A percentile compares a stretch with the other conserved stretches of the same genome.
phyloP scores from a whole-genome alignment of 306 rosid genomes.

The Boehmeria nivea region DNA sequence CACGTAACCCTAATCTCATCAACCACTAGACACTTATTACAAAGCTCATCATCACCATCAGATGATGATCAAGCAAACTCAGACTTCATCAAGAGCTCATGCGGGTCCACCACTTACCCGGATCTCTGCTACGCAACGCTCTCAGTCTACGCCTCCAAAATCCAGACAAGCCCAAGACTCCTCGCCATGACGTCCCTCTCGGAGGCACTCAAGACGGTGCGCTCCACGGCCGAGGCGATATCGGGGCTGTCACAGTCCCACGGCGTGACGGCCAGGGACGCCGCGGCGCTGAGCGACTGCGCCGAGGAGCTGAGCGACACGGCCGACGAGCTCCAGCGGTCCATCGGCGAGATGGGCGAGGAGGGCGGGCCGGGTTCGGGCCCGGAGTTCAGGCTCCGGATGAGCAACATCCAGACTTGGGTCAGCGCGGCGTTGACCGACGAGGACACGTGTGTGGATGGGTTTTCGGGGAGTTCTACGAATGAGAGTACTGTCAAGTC shows the following conservation, averaged over 20 bases:
- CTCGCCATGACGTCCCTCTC: constrained; percentile 12
- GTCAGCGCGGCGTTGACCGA: too few species aligned
- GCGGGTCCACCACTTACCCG: constrained; percentile 16
- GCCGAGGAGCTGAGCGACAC: constrained; percentile 13
- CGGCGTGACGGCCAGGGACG: neutral
- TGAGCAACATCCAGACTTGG: too few species aligned
- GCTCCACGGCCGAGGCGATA: neutral
- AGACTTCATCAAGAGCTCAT: constrained; percentile 19
- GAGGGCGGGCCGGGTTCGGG: neutral
- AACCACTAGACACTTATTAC: too few species aligned
- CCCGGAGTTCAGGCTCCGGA: neutral
- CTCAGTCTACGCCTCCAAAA: constrained; percentile 14
- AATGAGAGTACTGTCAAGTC: constrained; percentile 19
- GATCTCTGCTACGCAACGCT: constrained; percentile 15
- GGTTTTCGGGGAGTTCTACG: constrained; percentile 1
- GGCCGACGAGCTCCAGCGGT: neutral
- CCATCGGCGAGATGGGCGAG: neutral
- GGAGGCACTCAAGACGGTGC: neutral
- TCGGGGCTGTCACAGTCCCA: neutral
- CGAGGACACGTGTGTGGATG: too few species aligned
- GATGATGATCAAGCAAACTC: neutral
- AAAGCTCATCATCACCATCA: neutral
- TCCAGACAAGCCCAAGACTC: constrained; percentile 2
- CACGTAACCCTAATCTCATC: neutral
- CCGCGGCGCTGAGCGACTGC: constrained; percentile 10